Evolutionary conservation across 2,329 filamentous ascomycete genomes (phyloP).

Genomic region (Epichloe hybrida): DNA sequence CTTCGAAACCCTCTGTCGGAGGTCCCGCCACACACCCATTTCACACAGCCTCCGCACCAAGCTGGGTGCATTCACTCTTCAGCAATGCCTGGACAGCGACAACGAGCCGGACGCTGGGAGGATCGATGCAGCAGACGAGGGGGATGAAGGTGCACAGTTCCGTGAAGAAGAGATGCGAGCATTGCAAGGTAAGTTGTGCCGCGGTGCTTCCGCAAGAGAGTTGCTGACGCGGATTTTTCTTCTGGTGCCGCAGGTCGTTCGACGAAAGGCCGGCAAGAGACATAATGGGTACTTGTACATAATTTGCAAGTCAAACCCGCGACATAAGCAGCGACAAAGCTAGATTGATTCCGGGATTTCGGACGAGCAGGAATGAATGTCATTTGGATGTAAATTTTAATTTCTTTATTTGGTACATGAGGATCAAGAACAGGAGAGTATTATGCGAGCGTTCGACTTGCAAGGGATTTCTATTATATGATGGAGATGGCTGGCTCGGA

Average conservation of each 20-base stretch:
- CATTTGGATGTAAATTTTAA: no score
- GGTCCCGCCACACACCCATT: constrained; percentile 6
- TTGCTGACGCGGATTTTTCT: neutral
- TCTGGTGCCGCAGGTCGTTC: constrained; percentile 46
- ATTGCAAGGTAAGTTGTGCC: constrained; percentile 64
- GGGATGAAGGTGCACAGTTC: constrained; percentile 93
- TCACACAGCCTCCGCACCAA: constrained; percentile 1
- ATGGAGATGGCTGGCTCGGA: no score
- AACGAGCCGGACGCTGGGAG: constrained; percentile 11
- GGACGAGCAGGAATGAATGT: neutral
- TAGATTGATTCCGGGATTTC: constrained; percentile 19
- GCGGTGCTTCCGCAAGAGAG: neutral
- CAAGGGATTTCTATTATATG: no score
- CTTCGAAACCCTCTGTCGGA: constrained; percentile 10
- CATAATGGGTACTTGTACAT: constrained; percentile 66
- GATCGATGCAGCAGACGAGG: constrained; percentile 38
- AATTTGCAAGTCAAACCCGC: constrained; percentile 88
- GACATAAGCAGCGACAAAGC: constrained; percentile 78
- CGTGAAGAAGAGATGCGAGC: constrained; percentile 93
- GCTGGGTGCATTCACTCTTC: constrained; percentile 10
- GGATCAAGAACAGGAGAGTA: no score
- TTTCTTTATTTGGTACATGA: no score
- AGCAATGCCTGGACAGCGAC: constrained; percentile 8
- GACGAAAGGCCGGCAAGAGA: constrained; percentile 62
- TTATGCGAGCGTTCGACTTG: no score